phyloP scores from a whole-genome alignment of 108 stramenopile genomes.

The Schizochytrium sp. region DNA sequence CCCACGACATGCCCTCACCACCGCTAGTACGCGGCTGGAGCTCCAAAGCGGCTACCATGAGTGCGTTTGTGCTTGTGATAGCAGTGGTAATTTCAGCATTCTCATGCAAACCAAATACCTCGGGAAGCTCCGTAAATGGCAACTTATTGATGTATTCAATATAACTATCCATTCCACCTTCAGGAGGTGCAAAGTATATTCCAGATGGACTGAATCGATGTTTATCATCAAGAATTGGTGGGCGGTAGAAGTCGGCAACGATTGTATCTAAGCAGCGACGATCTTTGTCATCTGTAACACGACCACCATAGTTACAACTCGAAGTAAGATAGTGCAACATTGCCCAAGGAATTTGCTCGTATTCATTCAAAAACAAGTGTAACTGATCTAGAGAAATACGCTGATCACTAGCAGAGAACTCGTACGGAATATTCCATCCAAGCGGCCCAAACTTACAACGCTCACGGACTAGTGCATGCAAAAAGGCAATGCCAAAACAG shows the following conservation, averaged over 20 bases:
- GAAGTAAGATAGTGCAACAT: conserved; percentile 78
- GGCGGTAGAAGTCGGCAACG: conserved; percentile 76
- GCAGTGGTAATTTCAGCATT: conserved; percentile 81
- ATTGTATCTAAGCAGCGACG: conserved; percentile 77
- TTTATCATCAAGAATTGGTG: conserved; percentile 65
- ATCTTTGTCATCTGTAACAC: conserved; percentile 84
- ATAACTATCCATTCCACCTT: conserved; percentile 65
- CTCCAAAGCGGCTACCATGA: conserved; percentile 75
- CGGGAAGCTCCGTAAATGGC: conserved; percentile 79
- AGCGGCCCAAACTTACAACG: conserved; percentile 79
- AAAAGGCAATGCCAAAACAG: conserved; percentile 79
- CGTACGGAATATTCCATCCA: conserved; percentile 83
- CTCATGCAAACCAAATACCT: conserved; percentile 83
- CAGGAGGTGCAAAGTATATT: conserved; percentile 75
- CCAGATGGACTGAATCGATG: conserved; percentile 75
- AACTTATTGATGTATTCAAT: conserved; percentile 73
- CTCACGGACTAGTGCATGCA: conserved; percentile 78
- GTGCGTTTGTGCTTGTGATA: conserved; percentile 73
- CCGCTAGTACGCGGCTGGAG: conserved; percentile 75
- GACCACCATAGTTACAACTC: conserved; percentile 82
- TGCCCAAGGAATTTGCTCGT: conserved; percentile 74
- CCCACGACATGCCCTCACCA: conserved; percentile 77
- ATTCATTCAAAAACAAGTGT: conserved; percentile 76
- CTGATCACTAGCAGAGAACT: conserved; percentile 77
- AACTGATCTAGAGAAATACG: conserved; percentile 78